Evolutionary conservation across 257 asterid genomes (phyloP).

Genomic region (Galeopsis tetrahit): DNA sequence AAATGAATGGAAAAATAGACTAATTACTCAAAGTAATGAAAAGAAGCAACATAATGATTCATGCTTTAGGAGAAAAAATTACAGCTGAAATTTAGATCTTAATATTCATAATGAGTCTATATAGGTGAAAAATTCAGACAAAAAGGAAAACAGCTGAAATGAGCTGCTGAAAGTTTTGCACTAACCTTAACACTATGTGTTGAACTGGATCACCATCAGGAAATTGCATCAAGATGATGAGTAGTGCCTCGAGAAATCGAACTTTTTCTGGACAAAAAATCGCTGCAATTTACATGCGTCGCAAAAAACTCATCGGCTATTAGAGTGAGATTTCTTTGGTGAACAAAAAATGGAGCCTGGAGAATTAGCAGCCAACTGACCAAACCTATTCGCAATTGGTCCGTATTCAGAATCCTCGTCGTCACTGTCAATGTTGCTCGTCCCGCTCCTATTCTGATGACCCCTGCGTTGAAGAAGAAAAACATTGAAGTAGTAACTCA

Average conservation of each 20-base stretch:
- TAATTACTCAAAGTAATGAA: background rate
- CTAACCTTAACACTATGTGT: constrained; percentile 30
- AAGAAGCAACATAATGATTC: background rate
- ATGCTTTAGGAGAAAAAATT: background rate
- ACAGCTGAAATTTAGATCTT: constrained; percentile 9
- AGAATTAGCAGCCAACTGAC: constrained; percentile 44
- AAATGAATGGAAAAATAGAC: background rate
- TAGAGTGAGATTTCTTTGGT: constrained; percentile 56
- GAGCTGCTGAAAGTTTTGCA: constrained; percentile 26
- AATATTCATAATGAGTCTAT: constrained; percentile 28
- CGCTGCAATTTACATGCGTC: constrained; percentile 49
- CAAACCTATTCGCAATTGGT: constrained; percentile 55
- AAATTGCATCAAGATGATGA: constrained; percentile 26
- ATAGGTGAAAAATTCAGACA: constrained; percentile 21
- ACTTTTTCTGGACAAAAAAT: constrained; percentile 27
- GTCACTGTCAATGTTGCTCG: constrained; percentile 63
- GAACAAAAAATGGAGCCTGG: constrained; percentile 74
- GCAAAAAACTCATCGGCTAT: constrained; percentile 33
- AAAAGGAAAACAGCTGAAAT: constrained; percentile 23
- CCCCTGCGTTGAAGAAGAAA: constrained; percentile 63
- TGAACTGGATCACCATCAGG: constrained; percentile 6
- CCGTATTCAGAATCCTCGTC: constrained; percentile 70
- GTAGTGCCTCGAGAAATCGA: constrained; percentile 13
- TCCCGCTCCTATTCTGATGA: constrained; percentile 63
- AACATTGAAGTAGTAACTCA: constrained; percentile 71